Base-by-base conservation (phyloP, 768 basidiomycete genomes). In the Mycena indigotica region DNA sequence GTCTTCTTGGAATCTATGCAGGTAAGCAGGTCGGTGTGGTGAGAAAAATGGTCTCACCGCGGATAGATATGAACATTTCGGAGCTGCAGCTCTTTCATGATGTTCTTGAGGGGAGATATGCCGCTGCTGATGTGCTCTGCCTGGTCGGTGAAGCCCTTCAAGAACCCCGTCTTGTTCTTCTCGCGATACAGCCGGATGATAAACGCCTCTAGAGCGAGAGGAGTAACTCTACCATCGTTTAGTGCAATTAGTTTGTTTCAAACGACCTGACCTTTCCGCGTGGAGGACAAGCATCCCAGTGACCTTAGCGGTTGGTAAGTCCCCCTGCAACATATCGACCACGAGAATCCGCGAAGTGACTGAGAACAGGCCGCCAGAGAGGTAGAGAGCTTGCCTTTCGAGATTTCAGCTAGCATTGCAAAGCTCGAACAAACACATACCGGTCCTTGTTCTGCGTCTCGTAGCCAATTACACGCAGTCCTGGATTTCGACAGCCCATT, bases 61-160 rank as follows among this genome's bases (percentile, higher is more conserved):
- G 97, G 97, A 74, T 91, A 97, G 15, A 99, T 88, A 66, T 93
- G 87, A 5, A 95, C 93, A n/a, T 80, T 86, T 21, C 91, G 84
- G 45, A 98, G 76, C 62, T 95, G 92, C 5, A 98, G 80, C 69
- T 96, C 93, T 59, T 94, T 93, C 84, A 99, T 86, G 60, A 96
- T 89, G 52, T 88, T 94, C 66, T 87, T 90, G 21, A 99, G 77
- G 1, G 97, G 97, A 1, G 92, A 93, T 70, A 98, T 73, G 1
- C 95, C 96, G 60, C 86, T 92, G 0, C 90, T 95, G 59, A 99
- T 97, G 60, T 89, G 85, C 70, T 98, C 97, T 3, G 96, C 95
- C 66, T 98, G 91, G 71, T 98, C 97, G 2, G 94, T 93, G 68
- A 99, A 97, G 0, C 94, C 97, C 72, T 99, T 98, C 62, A 98